A percentile compares a stretch with the other conserved stretches of the same genome.
These are phyloP conservation scores for Hemisphaericaspora xylofermentans DNA, from an alignment of 1,139 yeast species.

Conservation along the genomic window DNA sequence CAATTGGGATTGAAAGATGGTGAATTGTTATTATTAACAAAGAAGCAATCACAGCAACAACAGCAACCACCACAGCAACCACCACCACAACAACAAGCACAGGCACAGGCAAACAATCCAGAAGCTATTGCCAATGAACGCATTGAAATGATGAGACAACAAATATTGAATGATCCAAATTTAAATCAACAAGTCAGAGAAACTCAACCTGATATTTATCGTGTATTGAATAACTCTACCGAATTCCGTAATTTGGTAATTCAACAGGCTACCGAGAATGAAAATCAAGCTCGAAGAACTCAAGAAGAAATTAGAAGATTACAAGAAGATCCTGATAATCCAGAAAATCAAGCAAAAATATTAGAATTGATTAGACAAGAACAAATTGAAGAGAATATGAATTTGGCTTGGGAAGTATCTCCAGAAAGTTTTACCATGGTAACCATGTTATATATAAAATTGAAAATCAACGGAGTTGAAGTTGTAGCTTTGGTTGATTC, in stretches of 20 bases:
- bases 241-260: constrained; percentile 50
- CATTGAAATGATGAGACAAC: constrained; percentile 52
- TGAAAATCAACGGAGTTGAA: constrained; percentile 74
- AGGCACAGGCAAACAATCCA: constrained; percentile 7
- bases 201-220: constrained; percentile 43
- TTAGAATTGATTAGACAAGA: constrained; percentile 69
- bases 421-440: constrained; percentile 89
- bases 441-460: constrained; percentile 76
- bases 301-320: constrained; percentile 53
- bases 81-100: constrained; percentile 10
- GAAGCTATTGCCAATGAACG: constrained; percentile 30
- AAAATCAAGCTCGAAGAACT: constrained; percentile 17
- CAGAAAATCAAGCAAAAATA: constrained; percentile 67
- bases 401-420: constrained; percentile 77
- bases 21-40: constrained; percentile 51
- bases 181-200: constrained; percentile 32
- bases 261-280: constrained; percentile 25
- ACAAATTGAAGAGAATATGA: constrained; percentile 75
- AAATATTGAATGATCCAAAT: constrained; percentile 40
- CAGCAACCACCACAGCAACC: constrained; percentile 18
- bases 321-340: constrained; percentile 67
- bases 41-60: constrained; percentile 16
- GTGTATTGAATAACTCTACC: constrained; percentile 50
- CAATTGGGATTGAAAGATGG: constrained; percentile 52
- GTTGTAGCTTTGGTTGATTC: constrained; percentile 95